phyloP scores from a whole-genome alignment of 306 rosid species.

The Pyrus pyrifolia region DNA sequence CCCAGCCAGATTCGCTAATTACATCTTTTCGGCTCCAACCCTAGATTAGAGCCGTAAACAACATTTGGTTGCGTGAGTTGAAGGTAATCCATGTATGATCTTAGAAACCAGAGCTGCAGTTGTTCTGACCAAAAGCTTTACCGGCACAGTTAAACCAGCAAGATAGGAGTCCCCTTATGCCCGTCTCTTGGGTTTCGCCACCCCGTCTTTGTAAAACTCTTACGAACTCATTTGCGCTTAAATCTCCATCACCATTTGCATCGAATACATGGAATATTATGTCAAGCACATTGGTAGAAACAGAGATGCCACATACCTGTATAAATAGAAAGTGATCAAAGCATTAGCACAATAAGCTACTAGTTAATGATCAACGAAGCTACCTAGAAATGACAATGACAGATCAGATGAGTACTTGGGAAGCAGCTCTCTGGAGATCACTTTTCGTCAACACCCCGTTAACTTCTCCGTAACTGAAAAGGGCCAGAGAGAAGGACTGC shows the following conservation, averaged over 20 bases:
- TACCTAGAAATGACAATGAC: not conserved
- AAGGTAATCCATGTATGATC: not conserved
- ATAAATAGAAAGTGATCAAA: not conserved
- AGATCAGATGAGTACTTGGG: conserved; percentile 38
- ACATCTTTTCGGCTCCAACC: not conserved
- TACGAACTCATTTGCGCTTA: conserved; percentile 57
- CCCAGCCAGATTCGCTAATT: not conserved
- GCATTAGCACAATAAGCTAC: not conserved
- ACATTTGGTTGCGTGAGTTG: not conserved
- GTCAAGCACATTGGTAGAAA: conserved; percentile 52
- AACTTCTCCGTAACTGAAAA: conserved; percentile 73
- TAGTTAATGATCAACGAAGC: not conserved
- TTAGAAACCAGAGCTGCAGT: conserved; percentile 22
- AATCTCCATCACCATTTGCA: conserved; percentile 50
- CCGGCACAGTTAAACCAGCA: conserved; percentile 50
- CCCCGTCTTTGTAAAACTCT: conserved; percentile 55
- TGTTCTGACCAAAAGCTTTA: conserved; percentile 33
- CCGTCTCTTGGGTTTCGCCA: conserved; percentile 9
- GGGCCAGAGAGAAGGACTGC: conserved; percentile 55
- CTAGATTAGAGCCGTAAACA: not conserved
- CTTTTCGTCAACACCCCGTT: conserved; percentile 52
- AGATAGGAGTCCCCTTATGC: conserved; percentile 36
- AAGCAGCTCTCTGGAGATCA: conserved; percentile 83
- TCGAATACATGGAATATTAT: conserved; percentile 72
- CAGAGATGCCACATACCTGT: conserved; percentile 59